Evolutionary conservation across 371 early-diverging fungal genomes (phyloP), one percentile per base, ranked within the genome.

Genomic region (Mortierella sp.): DNA sequence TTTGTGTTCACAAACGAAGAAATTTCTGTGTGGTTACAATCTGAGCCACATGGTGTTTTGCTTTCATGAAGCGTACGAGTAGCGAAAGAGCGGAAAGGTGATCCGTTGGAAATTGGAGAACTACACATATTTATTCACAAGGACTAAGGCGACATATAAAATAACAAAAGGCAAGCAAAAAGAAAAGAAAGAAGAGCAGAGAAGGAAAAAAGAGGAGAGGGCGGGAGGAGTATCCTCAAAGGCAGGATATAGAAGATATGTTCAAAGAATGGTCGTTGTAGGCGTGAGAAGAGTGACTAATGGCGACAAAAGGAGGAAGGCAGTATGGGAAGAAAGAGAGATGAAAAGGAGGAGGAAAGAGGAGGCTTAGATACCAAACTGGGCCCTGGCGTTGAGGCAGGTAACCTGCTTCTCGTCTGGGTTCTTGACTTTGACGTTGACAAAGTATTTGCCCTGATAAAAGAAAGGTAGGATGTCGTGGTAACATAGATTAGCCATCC

Each of bases 371-470:
- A 82, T 34, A 11, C 31, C 34, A 60, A 86, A 86, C 28, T 28
- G 24, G 13, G 79, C 82, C 70, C 31, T 74, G 58, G 78, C 86
- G 13, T 68, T 63, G 42, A 86, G 78, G 78, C 86, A 86, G 42
- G 86, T 77, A 0, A 86, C 78, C 50, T 71, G 48, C n/a, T 79
- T 38, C 10, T 52, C 45, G 9, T 71, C 72, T 31, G 80, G 82
- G 73, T 82, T 82, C 50, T 10, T 72, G 70, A 82, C 82, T 73
- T 75, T 76, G 75, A 86, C 73, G 48, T 77, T 81, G 58, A 74
- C 86, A 31, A 63, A 58, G 78, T 75, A 86, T 38, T 75, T 79
- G 80, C 82, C 86, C 86, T 86, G 74, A 13, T 73, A 26, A 42
- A 42, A 65, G 48, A 42, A 65, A 1, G 26, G 13, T 34, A 21